A percentile compares a stretch with the other conserved stretches of the same genome.
These are phyloP conservation scores for Leccinum aurantiacum DNA, from an alignment of 768 basidiomycete species.

Conservation along the genomic window DNA sequence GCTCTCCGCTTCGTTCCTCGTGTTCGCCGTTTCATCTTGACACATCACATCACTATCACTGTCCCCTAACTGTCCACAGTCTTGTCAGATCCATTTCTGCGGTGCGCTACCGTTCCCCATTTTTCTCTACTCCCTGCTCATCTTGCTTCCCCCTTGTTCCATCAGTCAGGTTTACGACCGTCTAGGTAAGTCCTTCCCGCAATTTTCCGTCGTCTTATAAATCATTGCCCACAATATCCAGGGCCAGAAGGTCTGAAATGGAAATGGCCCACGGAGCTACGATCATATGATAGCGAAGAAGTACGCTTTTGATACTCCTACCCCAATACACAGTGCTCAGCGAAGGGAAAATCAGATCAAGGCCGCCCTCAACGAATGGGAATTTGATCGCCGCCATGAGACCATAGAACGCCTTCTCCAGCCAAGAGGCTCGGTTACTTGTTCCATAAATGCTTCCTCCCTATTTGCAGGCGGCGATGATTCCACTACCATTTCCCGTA, in stretches of 20 bases:
- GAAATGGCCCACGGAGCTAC: constrained; percentile 46
- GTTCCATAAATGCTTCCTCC: constrained; percentile 50
- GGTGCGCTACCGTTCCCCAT: constrained; percentile 40
- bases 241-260: constrained; percentile 41
- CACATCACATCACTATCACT: not conserved
- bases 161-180: constrained; percentile 72
- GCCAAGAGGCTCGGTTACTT: constrained; percentile 45
- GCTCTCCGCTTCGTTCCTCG: constrained; percentile 7
- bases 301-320: constrained; percentile 35
- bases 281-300: constrained; percentile 47
- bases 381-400: constrained; percentile 38
- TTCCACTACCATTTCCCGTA: constrained; percentile 25
- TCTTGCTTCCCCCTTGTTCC: constrained; percentile 9
- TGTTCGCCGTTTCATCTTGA: not conserved
- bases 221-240: constrained; percentile 14
- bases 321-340: constrained; percentile 21
- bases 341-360: constrained; percentile 44
- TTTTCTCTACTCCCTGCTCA: constrained; percentile 8
- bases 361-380: constrained; percentile 41
- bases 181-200: constrained; percentile 47
- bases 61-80: constrained; percentile 41
- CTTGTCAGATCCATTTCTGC: constrained; percentile 68
- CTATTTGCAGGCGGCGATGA: constrained; percentile 41
- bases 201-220: constrained; percentile 14
- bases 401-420: constrained; percentile 41